Base-by-base conservation (phyloP, 1,284 basidiomycete species). In the Taiwanofungus camphoratus region DNA sequence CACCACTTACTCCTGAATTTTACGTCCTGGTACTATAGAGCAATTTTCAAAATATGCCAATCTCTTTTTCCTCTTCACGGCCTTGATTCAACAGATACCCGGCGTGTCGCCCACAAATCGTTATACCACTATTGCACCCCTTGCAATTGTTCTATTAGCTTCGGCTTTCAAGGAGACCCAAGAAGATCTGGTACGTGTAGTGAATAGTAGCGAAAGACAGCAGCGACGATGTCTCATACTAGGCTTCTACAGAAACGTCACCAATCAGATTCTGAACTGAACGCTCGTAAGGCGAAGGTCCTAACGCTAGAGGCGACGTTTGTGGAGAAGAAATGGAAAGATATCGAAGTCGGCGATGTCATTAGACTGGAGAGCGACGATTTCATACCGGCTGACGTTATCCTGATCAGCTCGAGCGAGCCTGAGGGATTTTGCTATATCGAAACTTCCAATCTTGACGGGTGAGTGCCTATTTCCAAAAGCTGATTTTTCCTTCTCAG, bases 11-110 rank as follows among this genome's bases (percentile, higher is more conserved):
- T 5, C n/a, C 15, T 41, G 15, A 33, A 22, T 39, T 9, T 26
- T 22, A 7, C 18, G 15, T 15, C 11, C 4, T 30, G 11, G 26
- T 36, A 3, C 21, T 19, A 50, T 70, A 86, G 93, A 97, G 64
- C 93, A 97, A 82, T 96, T 97, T 74, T 92, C 89, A 51, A 95
- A 96, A 77, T 98, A 97, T 61, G 96, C 96, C 55, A 99, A 99
- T 64, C 50, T 99, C 49, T 99, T 99, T 74, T 99, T 99, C 78
- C 73, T 99, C 48, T 99, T 99, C 73, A 99, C 95, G 27, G 93
- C 93, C 20, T 89, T 82, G 65, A 98, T 99, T 43, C 95, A 99
- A 64, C 96, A 99, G 70, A 94, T 99, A 52, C 96, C 96, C 8
- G 89, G 82, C 54, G 96, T 99, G 5, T 99, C 95, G 2, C 96